phyloP scores from a whole-genome alignment of 116 monocot genomes.

The Trichopus zeylanicus region DNA sequence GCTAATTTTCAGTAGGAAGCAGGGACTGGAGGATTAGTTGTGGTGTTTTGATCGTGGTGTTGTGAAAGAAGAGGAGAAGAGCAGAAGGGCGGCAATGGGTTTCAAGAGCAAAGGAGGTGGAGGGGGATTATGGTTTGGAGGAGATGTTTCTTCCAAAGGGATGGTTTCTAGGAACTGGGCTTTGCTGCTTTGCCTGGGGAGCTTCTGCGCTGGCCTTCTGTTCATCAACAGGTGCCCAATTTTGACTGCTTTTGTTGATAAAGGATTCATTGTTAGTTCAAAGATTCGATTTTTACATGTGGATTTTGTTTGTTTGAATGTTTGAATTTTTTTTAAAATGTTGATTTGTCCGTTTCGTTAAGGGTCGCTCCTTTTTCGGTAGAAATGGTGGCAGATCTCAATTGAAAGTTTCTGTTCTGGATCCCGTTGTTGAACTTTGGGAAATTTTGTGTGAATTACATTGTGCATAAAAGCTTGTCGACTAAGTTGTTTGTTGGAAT shows the following conservation, averaged over 20 bases:
- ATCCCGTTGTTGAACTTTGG: neutral
- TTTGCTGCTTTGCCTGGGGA: slow-evolving; percentile 64
- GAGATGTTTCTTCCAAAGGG: slow-evolving; percentile 12
- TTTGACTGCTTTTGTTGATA: neutral
- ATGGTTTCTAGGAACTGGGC: slow-evolving; percentile 72
- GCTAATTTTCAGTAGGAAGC: neutral
- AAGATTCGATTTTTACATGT: neutral
- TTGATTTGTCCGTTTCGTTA: neutral
- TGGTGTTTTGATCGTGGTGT: neutral
- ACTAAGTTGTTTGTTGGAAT: neutral
- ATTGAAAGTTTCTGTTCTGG: neutral
- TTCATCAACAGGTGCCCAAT: slow-evolving; percentile 60
- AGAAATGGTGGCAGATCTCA: neutral
- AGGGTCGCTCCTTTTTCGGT: neutral
- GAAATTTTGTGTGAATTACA: neutral
- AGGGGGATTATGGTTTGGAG: too few relatives aligned
- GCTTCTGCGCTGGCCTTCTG: slow-evolving; percentile 81
- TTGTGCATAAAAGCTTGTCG: neutral
- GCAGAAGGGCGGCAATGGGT: slow-evolving; percentile 5
- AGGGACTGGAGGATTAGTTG: neutral
- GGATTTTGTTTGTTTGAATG: too few relatives aligned
- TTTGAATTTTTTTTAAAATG: too few relatives aligned
- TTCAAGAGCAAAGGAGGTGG: neutral
- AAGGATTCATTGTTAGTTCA: too few relatives aligned
- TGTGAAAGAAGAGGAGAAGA: neutral